Evolutionary conservation across 805 yeast species (phyloP), one percentile per base, ranked within the genome.

Genomic region (Candida schatavii): DNA sequence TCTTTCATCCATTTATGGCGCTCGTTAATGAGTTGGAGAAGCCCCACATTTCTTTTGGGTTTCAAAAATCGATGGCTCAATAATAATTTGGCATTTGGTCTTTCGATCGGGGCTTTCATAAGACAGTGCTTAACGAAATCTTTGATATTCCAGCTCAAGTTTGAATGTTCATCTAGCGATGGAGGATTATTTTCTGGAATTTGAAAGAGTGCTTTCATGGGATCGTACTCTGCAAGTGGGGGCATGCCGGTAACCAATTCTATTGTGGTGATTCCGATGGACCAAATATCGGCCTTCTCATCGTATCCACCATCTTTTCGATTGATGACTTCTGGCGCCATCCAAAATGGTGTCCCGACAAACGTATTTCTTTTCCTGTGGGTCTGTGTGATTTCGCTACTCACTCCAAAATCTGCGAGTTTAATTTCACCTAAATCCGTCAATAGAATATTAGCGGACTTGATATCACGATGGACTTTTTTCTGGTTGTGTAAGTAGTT

Each of bases 281-380:
- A 88, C 99, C 99, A 93, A 40, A 93, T 86, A 57, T 93, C 99
- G 1, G 89, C 96, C 54, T 85, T 86, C 47, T 83, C 85, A 55
- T 86, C 76, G 60, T 93, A 89, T 0, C 93, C 95, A 7, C 64
- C 59, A 35, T 61, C 56, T 38, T 42, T 39, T 40, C 75, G 59
- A 4, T 70, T 59, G 34, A 93, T 85, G n/a, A 91, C 85, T 59
- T 93, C 99, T 0, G 99, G 99, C 0, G 99, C 99, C 98, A 91
- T 90, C 97, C 97, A 90, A 62, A 80, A 88, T 11, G 97, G 97
- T 0, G 97, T 89, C 1, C 98, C 98, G 40, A 89, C 96, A 71
- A 90, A 83, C 0, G 97, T 87, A 42, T 77, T 78, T 48, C 83
- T 76, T 46, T 72, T 72, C 18, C 68, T 61, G 40, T 61, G 62